Evolutionary conservation across 23 red algal genomes (phyloP).

Genomic region (Gracilaria gracilis): DNA sequence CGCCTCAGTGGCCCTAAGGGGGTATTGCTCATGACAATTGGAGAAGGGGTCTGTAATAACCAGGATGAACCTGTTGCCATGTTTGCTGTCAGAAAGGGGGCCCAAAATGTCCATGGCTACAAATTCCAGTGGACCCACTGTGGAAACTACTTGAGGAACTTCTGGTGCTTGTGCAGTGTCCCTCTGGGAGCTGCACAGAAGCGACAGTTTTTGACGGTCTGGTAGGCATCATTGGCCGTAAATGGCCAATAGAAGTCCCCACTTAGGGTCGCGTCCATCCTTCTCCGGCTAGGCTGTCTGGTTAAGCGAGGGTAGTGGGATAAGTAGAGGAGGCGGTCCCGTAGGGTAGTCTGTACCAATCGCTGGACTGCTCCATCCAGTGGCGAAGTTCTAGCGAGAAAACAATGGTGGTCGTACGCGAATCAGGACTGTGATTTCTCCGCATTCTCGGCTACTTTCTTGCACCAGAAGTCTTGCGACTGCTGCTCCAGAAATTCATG

Average conservation of each 20-base stretch:
- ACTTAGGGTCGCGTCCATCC: conserved; percentile 40
- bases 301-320: conserved; percentile 32
- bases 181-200: no score
- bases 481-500: neutral
- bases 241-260: conserved; percentile 30
- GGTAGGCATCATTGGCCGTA: conserved; percentile 17
- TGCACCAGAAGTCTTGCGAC: neutral
- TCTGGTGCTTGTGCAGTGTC: no score
- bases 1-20: no score
- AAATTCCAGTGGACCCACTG: no score
- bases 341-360: neutral
- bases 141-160: no score
- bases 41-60: no score
- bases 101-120: no score
- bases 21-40: no score
- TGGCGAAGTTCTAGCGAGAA: neutral
- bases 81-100: no score
- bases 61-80: no score
- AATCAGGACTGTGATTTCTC: neutral
- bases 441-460: neutral
- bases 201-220: neutral
- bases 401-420: neutral
- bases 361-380: neutral
- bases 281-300: conserved; percentile 42
- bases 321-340: conserved; percentile 34